Conservation (phyloP, 1,284 basidiomycete species). For the Coniferiporia weirii region DNA sequence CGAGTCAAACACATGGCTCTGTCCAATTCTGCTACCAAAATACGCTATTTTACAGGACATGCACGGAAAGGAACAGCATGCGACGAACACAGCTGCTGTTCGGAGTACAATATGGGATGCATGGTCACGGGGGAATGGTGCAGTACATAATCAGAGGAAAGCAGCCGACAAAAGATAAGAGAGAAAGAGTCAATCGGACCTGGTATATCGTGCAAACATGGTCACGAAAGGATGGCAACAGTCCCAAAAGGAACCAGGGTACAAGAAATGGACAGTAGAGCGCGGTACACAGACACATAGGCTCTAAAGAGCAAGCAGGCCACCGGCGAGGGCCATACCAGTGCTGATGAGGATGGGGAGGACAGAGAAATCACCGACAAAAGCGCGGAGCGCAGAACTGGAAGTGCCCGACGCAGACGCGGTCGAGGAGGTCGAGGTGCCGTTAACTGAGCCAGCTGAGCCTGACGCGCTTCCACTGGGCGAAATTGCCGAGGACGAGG, state of each 20-base stretch:
- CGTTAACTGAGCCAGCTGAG: slow-evolving; percentile 3
- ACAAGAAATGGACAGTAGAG: neutral
- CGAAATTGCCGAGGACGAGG: slow-evolving; percentile 14
- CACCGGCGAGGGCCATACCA: slow-evolving; percentile 17
- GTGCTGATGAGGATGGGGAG: slow-evolving; percentile 12
- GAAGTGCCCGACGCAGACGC: neutral
- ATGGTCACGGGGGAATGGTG: neutral
- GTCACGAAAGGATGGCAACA: neutral
- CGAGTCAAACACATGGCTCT: too few species aligned
- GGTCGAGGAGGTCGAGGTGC: neutral
- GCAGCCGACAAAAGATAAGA: neutral
- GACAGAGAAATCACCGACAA: slow-evolving; percentile 1
- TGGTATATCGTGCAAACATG: neutral
- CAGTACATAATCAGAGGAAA: neutral
- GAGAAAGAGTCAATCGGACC: neutral
- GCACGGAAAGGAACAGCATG: too few species aligned
- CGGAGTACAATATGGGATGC: too few species aligned
- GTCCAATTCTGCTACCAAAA: too few species aligned
- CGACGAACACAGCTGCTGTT: too few species aligned
- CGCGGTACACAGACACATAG: neutral
- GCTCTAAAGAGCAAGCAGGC: slow-evolving; percentile 9
- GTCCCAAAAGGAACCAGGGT: neutral
- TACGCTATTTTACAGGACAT: too few species aligned
- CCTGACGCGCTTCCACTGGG: slow-evolving; percentile 10
- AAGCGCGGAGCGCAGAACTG: slow-evolving; percentile 8